phyloP scores from a whole-genome alignment of 192 early-diverging fungal genomes.

The Oehlia diaphana region DNA sequence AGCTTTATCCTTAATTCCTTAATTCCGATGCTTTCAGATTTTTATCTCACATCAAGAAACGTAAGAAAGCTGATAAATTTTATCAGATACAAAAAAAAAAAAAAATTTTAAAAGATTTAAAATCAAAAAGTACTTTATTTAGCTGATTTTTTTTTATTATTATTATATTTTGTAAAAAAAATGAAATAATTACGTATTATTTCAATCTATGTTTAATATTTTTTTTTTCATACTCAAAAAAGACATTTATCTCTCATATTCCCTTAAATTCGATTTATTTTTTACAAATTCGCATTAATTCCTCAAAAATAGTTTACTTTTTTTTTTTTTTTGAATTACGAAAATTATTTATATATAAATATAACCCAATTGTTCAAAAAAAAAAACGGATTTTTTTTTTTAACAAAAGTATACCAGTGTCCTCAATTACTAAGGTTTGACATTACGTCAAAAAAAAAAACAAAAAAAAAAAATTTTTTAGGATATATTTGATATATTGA shows the following conservation, averaged over 20 bases:
- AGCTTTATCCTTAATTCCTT: background rate
- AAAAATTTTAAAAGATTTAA: too few relatives aligned
- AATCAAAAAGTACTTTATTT: background rate
- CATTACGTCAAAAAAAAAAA: background rate
- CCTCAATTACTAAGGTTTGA: background rate
- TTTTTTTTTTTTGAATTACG: background rate
- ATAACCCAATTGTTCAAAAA: background rate
- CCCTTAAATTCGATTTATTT: background rate
- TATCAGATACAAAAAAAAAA: background rate
- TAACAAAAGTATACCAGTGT: background rate
- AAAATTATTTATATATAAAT: background rate
- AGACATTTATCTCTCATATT: background rate
- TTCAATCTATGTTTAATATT: background rate
- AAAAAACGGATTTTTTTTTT: background rate
- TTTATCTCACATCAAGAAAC: background rate
- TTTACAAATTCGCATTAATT: background rate
- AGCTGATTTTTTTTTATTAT: background rate
- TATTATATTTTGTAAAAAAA: background rate
- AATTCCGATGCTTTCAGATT: background rate
- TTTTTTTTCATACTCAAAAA: background rate
- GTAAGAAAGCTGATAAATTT: background rate
- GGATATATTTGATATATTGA: background rate
- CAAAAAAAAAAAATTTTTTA: background rate
- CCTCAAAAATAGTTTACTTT: background rate
- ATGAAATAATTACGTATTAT: background rate